Conservation (phyloP, 2,329 filamentous ascomycete species). For the Colletotrichum brevisporum region DNA sequence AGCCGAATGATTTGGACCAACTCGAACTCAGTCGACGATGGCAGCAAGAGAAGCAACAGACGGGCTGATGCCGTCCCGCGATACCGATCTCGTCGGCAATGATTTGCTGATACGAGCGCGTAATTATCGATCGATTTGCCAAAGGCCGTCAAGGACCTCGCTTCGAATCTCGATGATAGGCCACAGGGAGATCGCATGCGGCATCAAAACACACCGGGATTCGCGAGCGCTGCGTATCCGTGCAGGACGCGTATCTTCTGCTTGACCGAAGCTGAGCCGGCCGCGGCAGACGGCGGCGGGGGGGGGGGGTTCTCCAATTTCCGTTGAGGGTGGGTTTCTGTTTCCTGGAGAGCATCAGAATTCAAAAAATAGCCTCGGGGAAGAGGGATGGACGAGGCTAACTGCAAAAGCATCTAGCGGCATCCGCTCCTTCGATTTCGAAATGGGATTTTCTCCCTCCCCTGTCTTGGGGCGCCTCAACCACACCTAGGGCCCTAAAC, state of each 20-base stretch:
- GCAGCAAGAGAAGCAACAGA: not conserved
- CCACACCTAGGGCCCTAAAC: too few relatives aligned
- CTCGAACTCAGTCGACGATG: not conserved
- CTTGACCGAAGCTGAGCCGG: not conserved
- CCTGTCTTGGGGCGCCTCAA: conserved; percentile 33
- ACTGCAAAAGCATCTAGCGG: conserved; percentile 29
- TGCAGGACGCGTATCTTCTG: not conserved
- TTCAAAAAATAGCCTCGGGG: conserved; percentile 28
- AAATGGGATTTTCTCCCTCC: conserved; percentile 34
- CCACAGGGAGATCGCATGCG: not conserved
- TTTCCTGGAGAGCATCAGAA: conserved; percentile 31
- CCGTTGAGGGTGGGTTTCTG: conserved; percentile 22
- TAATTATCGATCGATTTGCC: conserved; percentile 21
- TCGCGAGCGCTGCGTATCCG: not conserved
- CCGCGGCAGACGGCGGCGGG: too few relatives aligned
- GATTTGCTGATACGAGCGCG: not conserved
- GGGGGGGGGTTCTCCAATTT: conserved; percentile 5
- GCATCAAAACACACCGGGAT: conserved; percentile 10
- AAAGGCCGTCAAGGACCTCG: conserved; percentile 25
- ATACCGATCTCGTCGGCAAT: conserved; percentile 15
- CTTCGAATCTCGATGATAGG: conserved; percentile 24
- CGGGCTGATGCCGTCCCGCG: conserved; percentile 4
- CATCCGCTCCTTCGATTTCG: conserved; percentile 28
- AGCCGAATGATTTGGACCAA: not conserved
- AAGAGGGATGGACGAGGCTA: conserved; percentile 22